Base-by-base conservation (phyloP, 371 early-diverging fungal species). In the Dichotomocladium elegans region DNA sequence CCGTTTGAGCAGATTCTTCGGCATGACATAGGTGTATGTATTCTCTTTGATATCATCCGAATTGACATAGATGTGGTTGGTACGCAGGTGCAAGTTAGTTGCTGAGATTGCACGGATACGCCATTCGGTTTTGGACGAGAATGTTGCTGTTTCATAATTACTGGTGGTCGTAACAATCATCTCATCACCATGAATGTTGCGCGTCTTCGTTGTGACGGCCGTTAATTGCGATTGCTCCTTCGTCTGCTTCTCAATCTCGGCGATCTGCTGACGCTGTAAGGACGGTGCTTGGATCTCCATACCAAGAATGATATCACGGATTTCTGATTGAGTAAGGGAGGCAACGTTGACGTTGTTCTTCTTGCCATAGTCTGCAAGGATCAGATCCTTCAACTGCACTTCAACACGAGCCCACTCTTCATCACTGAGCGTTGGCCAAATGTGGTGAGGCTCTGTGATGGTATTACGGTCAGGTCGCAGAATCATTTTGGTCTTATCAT, bases 381-480 rank as follows among this genome's bases (percentile, higher is more conserved):
- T 99, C 71, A 99, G 68, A 72, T 99, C 99, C 86, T 96, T 98
- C 60, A 99, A 72, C 52, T 81, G 73, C 21, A 91, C 91, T 82
- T 99, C 99, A 8, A 96, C 94, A 72, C 91, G 87, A 49, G 95
- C 91, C 99, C 99, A 99, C 68, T 97, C 96, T 72, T 91, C 92
- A 65, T 98, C 99, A 2, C 92, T 80, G 48, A 95, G 66, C 1
- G 93, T 87, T 47, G 98, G 98, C 98, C 98, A 99, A 68, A 99
- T 88, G 56, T 96, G 96, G 67, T 98, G 94, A 33, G 94, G 88
- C 65, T 96, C 94, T 3, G 95, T 97, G 49, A 94, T 85, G 0
- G 93, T 90, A 34, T 80, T 83, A 72, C 93, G 92, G 72, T 96
- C 96, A 21, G 97, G 95, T 27, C 97, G 86, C 57, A 99, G 74